Evolutionary conservation across 345 rosid species (phyloP).

Genomic region (Sonneratia caseolaris): DNA sequence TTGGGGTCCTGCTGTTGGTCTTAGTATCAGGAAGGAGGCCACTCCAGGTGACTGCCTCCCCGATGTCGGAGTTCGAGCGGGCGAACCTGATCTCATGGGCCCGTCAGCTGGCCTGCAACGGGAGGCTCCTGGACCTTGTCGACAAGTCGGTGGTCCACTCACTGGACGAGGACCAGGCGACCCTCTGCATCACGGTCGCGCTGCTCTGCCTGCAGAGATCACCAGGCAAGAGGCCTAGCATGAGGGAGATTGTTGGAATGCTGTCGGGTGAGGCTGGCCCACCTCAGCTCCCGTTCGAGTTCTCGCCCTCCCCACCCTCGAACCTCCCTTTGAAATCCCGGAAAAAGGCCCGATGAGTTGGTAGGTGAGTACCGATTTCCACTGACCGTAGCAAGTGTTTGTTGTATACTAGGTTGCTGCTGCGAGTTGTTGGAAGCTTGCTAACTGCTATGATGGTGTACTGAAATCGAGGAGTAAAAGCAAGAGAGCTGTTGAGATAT

Average conservation of each 20-base stretch:
- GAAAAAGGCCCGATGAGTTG: conserved; percentile 28
- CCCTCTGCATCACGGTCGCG: conserved; percentile 70
- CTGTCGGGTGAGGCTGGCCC: conserved; percentile 43
- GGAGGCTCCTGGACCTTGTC: conserved; percentile 68
- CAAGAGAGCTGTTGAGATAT: too few species aligned
- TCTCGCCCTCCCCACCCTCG: conserved; percentile 74
- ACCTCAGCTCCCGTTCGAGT: conserved; percentile 68
- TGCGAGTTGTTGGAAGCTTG: not conserved
- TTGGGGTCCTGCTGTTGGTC: conserved; percentile 67
- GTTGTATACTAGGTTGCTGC: not conserved
- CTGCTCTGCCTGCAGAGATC: conserved; percentile 64
- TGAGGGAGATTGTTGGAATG: conserved; percentile 74
- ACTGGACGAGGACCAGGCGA: conserved; percentile 60
- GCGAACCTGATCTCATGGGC: conserved; percentile 94
- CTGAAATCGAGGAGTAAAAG: too few species aligned
- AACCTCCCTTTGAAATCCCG: conserved; percentile 39
- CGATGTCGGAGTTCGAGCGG: conserved; percentile 65
- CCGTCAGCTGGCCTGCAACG: conserved; percentile 55
- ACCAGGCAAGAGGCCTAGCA: conserved; percentile 57
- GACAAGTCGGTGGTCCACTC: conserved; percentile 43
- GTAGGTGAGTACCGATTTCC: not conserved
- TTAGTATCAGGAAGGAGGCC: conserved; percentile 82
- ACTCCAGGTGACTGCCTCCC: conserved; percentile 62
- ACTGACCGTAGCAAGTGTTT: not conserved
- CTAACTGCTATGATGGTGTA: too few species aligned